Evolutionary conservation across 345 rosid genomes (phyloP).

Genomic region (Murraya koenigii): DNA sequence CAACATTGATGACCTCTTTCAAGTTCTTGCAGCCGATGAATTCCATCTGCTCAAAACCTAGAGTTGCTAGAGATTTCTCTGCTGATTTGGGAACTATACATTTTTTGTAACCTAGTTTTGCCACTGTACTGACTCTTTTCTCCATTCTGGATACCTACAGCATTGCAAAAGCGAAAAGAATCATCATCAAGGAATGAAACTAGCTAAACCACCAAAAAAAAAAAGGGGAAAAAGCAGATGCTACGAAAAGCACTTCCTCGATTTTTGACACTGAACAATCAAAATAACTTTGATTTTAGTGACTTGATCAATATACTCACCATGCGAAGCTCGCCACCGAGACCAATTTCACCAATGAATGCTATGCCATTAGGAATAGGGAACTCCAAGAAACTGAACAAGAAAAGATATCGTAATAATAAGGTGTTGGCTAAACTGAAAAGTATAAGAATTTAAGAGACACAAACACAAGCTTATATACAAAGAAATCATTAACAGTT

Average conservation of each 20-base stretch:
- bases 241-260: neutral
- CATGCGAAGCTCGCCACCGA: slow-evolving; percentile 77
- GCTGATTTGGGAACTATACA: slow-evolving; percentile 73
- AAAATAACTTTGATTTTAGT: neutral
- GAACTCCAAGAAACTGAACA: slow-evolving; percentile 79
- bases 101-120: slow-evolving; percentile 70
- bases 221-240: neutral
- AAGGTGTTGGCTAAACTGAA: neutral
- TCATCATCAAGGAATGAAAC: neutral
- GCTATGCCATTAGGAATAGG: slow-evolving; percentile 80
- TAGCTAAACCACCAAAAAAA: neutral
- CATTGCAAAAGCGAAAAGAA: neutral
- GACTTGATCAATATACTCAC: slow-evolving; percentile 35
- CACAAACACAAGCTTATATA: neutral
- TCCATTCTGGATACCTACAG: slow-evolving; percentile 81
- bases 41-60: slow-evolving; percentile 37
- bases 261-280: neutral
- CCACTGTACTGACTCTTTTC: slow-evolving; percentile 66
- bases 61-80: slow-evolving; percentile 38
- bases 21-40: slow-evolving; percentile 70
- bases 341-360: slow-evolving; percentile 88
- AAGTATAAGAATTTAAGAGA: neutral
- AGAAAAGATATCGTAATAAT: neutral
- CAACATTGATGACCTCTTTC: slow-evolving; percentile 61
- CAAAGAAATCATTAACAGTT: neutral